A percentile compares a stretch with the other conserved stretches of the same genome.
These are phyloP conservation scores for Saksenaea vasiformis DNA, from an alignment of 371 early-diverging fungal genomes.

Conservation along the genomic window DNA sequence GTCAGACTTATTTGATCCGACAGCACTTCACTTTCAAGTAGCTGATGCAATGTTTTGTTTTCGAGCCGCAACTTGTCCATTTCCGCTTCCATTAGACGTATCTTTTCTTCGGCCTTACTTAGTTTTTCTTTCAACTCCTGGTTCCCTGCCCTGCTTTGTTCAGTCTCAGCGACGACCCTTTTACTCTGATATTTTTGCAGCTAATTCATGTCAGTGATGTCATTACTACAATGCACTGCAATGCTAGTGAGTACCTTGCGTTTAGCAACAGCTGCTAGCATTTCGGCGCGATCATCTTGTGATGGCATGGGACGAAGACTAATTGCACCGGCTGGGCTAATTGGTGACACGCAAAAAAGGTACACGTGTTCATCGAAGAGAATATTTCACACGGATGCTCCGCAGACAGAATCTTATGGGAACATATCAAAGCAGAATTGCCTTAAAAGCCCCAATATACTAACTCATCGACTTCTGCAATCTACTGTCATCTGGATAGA, in stretches of 20 bases:
- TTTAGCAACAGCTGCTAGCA: slow-evolving; percentile 1
- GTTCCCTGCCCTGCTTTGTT: neutral
- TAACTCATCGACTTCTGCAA: too few species aligned
- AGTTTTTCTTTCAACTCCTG: neutral
- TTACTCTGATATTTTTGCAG: neutral
- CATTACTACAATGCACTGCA: neutral
- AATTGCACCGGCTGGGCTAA: neutral
- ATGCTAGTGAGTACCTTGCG: neutral
- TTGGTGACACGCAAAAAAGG: neutral
- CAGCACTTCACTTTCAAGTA: neutral
- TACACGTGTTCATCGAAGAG: neutral
- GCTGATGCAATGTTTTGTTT: neutral
- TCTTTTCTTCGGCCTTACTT: neutral
- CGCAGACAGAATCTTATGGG: neutral
- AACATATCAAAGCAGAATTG: neutral
- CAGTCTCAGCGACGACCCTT: neutral
- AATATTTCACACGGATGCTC: neutral
- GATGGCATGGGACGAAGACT: neutral
- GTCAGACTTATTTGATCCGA: neutral
- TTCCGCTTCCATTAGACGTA: neutral
- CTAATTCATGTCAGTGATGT: neutral
- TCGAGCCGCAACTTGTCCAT: neutral
- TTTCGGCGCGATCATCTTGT: neutral
- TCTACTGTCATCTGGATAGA: too few species aligned
- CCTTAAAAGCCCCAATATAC: too few species aligned